These are phyloP conservation scores for Aleurites moluccanus DNA, from an alignment of 441 rosid genomes.

Conservation along the genomic window DNA sequence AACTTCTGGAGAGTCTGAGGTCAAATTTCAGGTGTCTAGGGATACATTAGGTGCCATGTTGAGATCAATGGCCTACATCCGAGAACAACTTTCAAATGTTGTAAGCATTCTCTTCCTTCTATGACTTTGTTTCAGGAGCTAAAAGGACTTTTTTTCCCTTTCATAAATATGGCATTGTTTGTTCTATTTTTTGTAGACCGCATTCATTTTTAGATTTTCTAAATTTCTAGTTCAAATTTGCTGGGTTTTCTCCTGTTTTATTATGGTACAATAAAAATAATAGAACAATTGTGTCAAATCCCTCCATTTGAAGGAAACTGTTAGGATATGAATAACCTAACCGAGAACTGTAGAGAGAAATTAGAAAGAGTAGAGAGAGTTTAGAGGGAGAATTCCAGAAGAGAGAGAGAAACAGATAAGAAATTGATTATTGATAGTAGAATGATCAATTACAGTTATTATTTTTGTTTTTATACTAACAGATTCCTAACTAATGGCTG, in stretches of 20 bases:
- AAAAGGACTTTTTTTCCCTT: neutral
- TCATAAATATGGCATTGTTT: neutral
- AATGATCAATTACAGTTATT: too few species aligned
- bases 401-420: too few species aligned
- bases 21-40: slow-evolving; percentile 93
- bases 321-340: too few species aligned
- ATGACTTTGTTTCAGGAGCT: neutral
- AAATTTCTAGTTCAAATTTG: neutral
- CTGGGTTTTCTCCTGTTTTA: neutral
- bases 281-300: too few species aligned
- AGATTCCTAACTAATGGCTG: too few species aligned
- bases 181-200: neutral
- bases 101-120: slow-evolving; percentile 45
- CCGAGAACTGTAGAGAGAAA: too few species aligned
- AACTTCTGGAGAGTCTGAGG: slow-evolving; percentile 89
- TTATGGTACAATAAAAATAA: neutral
- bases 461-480: too few species aligned
- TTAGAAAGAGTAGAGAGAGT: too few species aligned
- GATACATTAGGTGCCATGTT: slow-evolving; percentile 94
- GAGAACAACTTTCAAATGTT: slow-evolving; percentile 74
- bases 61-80: slow-evolving; percentile 97
- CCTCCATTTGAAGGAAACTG: too few species aligned
- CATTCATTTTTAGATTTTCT: neutral
- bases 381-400: too few species aligned
- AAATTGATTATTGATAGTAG: too few species aligned